Conservation (phyloP, 495 filamentous ascomycete species). For the Neohortaea acidophila region DNA sequence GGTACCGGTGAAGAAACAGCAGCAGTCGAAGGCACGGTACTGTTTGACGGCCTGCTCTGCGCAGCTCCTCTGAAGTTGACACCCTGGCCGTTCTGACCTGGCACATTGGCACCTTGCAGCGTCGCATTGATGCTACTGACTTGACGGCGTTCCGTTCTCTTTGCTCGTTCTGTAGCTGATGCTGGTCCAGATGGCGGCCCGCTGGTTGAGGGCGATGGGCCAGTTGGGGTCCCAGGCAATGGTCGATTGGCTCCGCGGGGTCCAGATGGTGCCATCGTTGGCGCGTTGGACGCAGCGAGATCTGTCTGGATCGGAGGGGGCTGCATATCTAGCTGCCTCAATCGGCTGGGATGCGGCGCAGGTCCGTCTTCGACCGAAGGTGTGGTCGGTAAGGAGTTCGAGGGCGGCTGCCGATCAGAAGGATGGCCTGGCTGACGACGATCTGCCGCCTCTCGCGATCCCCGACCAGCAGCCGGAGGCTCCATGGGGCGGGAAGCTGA, state of each 20-base stretch:
- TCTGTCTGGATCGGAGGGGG: slow-evolving; percentile 9
- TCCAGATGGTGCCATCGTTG: slow-evolving; percentile 8
- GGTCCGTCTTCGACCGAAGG: slow-evolving; percentile 10
- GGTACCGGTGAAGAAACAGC: slow-evolving; percentile 1
- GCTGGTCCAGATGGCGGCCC: slow-evolving; percentile 14
- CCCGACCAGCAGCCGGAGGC: slow-evolving; percentile 7
- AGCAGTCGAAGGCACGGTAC: slow-evolving; percentile 3
- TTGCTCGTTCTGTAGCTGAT: slow-evolving; percentile 3
- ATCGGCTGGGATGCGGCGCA: slow-evolving; percentile 24
- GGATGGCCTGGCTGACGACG: slow-evolving; percentile 6
- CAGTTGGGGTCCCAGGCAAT: slow-evolving; percentile 7
- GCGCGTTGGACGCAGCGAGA: background rate
- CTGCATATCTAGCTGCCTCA: slow-evolving; percentile 12
- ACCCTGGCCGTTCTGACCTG: slow-evolving; percentile 3
- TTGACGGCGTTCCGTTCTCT: background rate
- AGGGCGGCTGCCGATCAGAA: slow-evolving; percentile 9
- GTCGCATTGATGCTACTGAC: slow-evolving; percentile 5
- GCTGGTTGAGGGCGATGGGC: slow-evolving; percentile 2
- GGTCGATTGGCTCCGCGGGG: slow-evolving; percentile 6
- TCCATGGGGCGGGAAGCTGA: background rate
- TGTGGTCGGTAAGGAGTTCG: slow-evolving; percentile 16
- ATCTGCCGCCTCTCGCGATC: slow-evolving; percentile 3
- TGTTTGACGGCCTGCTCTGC: slow-evolving; percentile 6
- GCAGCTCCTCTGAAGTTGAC: slow-evolving; percentile 15
- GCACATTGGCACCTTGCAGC: background rate